Evolutionary conservation across 352 stramenopile genomes (phyloP), one percentile per base, ranked within the genome.

Genomic region (Globisporangium acanthophoron): DNA sequence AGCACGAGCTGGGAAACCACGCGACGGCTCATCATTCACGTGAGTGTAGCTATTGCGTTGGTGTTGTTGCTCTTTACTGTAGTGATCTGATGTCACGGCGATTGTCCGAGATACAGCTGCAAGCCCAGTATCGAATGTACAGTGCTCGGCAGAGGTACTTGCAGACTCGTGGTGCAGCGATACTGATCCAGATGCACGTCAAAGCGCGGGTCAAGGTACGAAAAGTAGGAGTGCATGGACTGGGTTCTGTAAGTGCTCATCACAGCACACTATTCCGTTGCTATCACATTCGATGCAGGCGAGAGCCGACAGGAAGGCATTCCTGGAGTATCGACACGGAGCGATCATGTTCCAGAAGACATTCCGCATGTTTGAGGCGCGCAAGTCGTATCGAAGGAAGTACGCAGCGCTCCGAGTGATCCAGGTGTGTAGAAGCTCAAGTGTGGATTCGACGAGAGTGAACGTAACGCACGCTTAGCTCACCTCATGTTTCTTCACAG

Each of bases 41-140:
- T 90, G 74, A 9, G 74, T 52, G 37, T 60, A 39, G 33, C 20
- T 46, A 12, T 35, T 47, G 20, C 58, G 35, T 27, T 31, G 41
- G 6, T 31, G 49, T 3, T 27, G 29, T 15, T 29, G 5, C 9
- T 40, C 31, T 18, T 27, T 20, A 18, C n/a, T 54, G 12, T 24
- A 29, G 39, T 18, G 20, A n/a, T 56, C 6, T 48, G 20, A 48
- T n/a, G 21, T 5, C 18, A 48, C 7, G n/a, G 11, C 18, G 4
- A 16, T 29, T 15, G 9, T 12, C 5, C 20, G 43, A 29, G 5
- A 24, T 3, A 5, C 58, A 92, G 83, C 59, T 92, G 11, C 80
- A 93, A 73, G 83, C 69, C 3, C 76, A 85, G 24, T 91, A 83
- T 39, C 77, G 83, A 33, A 87, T 87, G 80, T 88, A 86, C 41